Evolutionary conservation across 75 land plant genomes (phyloP).

Genomic region (Cryptomeria japonica): DNA sequence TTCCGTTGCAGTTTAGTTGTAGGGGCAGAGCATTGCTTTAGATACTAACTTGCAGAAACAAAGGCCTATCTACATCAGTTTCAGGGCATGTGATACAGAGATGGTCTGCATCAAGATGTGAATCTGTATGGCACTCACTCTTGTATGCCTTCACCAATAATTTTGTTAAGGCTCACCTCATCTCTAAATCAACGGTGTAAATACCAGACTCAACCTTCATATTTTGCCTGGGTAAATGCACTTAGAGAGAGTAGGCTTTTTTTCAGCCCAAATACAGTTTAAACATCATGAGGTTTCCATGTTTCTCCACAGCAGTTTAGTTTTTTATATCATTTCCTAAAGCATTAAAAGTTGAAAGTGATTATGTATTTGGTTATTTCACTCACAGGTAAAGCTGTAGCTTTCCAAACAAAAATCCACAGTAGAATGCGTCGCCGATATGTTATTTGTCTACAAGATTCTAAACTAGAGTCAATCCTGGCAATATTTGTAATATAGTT

Average conservation of each 20-base stretch:
- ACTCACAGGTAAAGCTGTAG: background rate
- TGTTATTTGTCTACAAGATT: background rate
- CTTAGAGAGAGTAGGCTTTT: background rate
- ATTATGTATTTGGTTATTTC: background rate
- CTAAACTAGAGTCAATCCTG: background rate
- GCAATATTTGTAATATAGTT: background rate
- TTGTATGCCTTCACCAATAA: background rate
- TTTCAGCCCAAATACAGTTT: background rate
- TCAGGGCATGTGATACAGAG: no score
- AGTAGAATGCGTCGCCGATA: background rate
- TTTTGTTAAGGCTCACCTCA: background rate
- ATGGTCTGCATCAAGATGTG: background rate
- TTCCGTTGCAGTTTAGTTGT: no score
- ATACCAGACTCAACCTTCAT: background rate
- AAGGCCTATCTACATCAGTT: no score
- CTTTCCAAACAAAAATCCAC: background rate
- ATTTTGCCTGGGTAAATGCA: background rate
- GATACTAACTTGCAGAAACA: no score
- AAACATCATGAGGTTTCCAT: background rate
- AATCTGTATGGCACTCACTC: background rate
- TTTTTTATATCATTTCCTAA: background rate
- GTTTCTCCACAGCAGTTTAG: background rate
- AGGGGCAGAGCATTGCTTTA: no score
- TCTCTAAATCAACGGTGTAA: background rate
- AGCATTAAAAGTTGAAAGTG: background rate